phyloP scores from a whole-genome alignment of 2,329 filamentous ascomycete species.

The Cladosporium sp. region DNA sequence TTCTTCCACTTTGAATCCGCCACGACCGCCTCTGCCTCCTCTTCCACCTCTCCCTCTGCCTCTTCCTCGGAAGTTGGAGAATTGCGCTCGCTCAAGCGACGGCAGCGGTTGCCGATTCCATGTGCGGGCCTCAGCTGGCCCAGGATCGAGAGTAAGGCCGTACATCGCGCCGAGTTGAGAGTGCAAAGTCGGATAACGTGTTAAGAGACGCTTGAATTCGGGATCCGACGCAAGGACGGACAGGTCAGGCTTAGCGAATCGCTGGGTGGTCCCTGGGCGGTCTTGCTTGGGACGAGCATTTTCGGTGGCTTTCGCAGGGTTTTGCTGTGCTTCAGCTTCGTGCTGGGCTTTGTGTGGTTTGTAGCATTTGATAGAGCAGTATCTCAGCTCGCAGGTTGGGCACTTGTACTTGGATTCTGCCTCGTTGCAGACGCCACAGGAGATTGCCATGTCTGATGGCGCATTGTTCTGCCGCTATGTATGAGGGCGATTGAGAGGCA shows the following conservation, averaged over 20 bases:
- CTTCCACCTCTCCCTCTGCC: constrained; percentile 16
- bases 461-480: constrained; percentile 12
- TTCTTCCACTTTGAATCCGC: constrained; percentile 13
- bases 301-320: not conserved
- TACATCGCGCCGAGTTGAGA: constrained; percentile 33
- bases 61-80: constrained; percentile 16
- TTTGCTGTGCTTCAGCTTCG: constrained; percentile 17
- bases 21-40: constrained; percentile 18
- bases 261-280: constrained; percentile 22
- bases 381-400: constrained; percentile 43
- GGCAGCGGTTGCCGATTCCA: constrained; percentile 25
- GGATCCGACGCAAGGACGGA: constrained; percentile 29
- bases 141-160: constrained; percentile 33
- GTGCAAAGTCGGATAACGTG: constrained; percentile 30
- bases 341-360: constrained; percentile 34
- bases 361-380: constrained; percentile 39
- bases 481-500: not conserved
- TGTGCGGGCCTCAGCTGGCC: constrained; percentile 24
- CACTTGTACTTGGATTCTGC: constrained; percentile 49
- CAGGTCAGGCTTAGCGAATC: constrained; percentile 26
- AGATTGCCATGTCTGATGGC: constrained; percentile 29
- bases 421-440: constrained; percentile 42
- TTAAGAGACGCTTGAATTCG: constrained; percentile 31
- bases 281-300: constrained; percentile 12
- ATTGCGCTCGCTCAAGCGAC: constrained; percentile 5